Evolutionary conservation across 257 asterid genomes (phyloP).

Genomic region (Schizonepeta tenuifolia): DNA sequence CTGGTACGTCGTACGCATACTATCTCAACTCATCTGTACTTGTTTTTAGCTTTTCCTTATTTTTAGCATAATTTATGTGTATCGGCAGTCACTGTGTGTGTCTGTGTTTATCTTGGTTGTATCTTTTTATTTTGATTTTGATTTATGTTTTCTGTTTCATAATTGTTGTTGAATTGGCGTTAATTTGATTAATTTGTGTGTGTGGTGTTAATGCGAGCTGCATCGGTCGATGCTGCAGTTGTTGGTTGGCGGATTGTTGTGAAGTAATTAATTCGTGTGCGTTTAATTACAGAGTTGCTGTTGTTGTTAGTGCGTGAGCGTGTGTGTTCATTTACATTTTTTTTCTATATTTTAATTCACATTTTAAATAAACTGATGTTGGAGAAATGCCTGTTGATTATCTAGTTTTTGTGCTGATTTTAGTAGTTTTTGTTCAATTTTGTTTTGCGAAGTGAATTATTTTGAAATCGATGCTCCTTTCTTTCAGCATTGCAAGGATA

Average conservation of each 20-base stretch:
- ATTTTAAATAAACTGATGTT: background rate
- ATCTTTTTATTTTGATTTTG: slow-evolving; percentile 21
- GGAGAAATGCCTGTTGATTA: slow-evolving; percentile 29
- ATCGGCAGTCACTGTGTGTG: slow-evolving; percentile 3
- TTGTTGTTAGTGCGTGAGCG: background rate
- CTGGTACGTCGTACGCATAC: slow-evolving; percentile 37
- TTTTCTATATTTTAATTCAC: background rate
- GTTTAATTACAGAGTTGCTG: background rate
- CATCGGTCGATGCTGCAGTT: slow-evolving; percentile 23
- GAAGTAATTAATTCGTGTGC: slow-evolving; percentile 16
- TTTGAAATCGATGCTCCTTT: background rate
- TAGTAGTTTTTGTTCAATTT: background rate
- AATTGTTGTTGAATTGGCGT: slow-evolving; percentile 23
- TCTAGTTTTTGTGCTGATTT: slow-evolving; percentile 20
- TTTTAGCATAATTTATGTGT: slow-evolving; percentile 18
- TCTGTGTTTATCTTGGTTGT: slow-evolving; percentile 17
- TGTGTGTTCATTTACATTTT: background rate
- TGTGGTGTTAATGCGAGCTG: slow-evolving; percentile 9
- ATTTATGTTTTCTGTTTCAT: background rate
- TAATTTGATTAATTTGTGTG: slow-evolving; percentile 4
- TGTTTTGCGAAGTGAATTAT: slow-evolving; percentile 20
- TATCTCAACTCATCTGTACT: slow-evolving; percentile 17
- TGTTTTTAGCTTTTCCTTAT: background rate
- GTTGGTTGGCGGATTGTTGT: slow-evolving; percentile 7
- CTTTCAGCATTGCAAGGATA: slow-evolving; percentile 14